phyloP scores from a whole-genome alignment of 805 yeast genomes.

The Teunomyces atbi region DNA sequence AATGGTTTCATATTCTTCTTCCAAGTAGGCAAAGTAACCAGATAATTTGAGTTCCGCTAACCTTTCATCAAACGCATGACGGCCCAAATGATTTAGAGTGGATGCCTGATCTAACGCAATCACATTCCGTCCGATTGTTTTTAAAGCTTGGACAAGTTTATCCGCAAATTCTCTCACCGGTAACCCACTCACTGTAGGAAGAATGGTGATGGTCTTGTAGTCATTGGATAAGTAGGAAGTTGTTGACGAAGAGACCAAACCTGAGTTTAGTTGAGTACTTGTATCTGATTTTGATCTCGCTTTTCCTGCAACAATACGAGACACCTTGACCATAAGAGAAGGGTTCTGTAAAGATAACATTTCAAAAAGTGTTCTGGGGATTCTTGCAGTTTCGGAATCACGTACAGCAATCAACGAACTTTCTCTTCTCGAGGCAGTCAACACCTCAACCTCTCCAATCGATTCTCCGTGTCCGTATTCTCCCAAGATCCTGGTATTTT shows the following conservation, averaged over 20 bases:
- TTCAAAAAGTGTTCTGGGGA: constrained; percentile 88
- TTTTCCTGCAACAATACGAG: constrained; percentile 78
- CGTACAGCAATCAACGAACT: constrained; percentile 79
- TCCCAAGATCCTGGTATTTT: constrained; percentile 45
- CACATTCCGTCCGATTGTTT: constrained; percentile 68
- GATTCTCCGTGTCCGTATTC: constrained; percentile 95
- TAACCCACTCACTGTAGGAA: constrained; percentile 78
- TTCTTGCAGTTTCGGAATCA: constrained; percentile 90
- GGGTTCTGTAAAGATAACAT: constrained; percentile 82
- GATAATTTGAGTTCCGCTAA: constrained; percentile 81
- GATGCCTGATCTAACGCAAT: constrained; percentile 82
- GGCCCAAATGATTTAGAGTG: constrained; percentile 75
- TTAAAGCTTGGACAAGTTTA: constrained; percentile 66
- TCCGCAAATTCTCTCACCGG: constrained; percentile 87
- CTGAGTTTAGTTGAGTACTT: constrained; percentile 1
- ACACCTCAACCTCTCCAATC: constrained; percentile 91
- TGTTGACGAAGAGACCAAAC: constrained; percentile 30
- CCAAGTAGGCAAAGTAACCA: constrained; percentile 87
- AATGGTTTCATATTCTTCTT: constrained; percentile 84
- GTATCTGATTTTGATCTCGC: constrained; percentile 18
- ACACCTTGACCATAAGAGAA: constrained; percentile 83
- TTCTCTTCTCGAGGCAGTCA: constrained; percentile 72
- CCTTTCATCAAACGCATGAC: constrained; percentile 84
- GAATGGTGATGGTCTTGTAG: constrained; percentile 78
- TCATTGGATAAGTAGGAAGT: constrained; percentile 38